Percentiles rank a stretch among this genome's conserved stretches.
Conservation (phyloP, 1,284 basidiomycete species). For the Gymnopus androsaceus region DNA sequence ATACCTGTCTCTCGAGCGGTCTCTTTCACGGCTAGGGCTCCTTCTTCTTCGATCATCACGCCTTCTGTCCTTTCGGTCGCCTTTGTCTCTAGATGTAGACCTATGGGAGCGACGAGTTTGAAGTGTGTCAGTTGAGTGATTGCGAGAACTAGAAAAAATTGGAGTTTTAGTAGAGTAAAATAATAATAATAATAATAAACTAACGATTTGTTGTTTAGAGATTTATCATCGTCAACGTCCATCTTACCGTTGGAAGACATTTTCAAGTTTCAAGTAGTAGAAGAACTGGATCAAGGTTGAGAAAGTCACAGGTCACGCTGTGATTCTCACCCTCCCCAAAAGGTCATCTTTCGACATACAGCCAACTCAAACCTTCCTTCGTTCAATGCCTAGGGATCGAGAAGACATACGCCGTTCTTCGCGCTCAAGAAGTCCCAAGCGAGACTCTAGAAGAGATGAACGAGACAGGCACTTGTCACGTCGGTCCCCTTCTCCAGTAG, state of each 20-base stretch:
- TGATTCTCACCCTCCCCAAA: no score
- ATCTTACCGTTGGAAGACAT: conserved; percentile 43
- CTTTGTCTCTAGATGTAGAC: conserved; percentile 62
- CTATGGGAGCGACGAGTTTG: conserved; percentile 70
- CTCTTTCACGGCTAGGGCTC: conserved; percentile 43
- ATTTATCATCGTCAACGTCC: conserved; percentile 66
- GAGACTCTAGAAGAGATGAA: not conserved
- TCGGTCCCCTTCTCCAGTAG: conserved; percentile 1
- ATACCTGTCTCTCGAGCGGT: conserved; percentile 34
- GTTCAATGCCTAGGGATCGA: not conserved
- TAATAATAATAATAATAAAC: conserved; percentile 33
- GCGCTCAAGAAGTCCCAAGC: conserved; percentile 8
- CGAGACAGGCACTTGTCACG: conserved; percentile 4
- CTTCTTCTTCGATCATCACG: conserved; percentile 53
- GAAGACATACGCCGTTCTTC: not conserved
- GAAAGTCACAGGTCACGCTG: no score
- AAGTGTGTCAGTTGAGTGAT: conserved; percentile 72
- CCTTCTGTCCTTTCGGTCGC: conserved; percentile 37
- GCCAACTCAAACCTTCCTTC: no score
- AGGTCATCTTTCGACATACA: no score
- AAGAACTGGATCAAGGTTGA: not conserved
- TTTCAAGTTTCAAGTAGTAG: not conserved
- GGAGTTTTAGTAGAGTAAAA: conserved; percentile 13
- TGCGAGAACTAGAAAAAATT: conserved; percentile 52
- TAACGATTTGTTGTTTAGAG: conserved; percentile 68